Evolutionary conservation across 495 filamentous ascomycete species (phyloP), one percentile per base, ranked within the genome.

Genomic region (Melanomma pulvis-pyrius): DNA sequence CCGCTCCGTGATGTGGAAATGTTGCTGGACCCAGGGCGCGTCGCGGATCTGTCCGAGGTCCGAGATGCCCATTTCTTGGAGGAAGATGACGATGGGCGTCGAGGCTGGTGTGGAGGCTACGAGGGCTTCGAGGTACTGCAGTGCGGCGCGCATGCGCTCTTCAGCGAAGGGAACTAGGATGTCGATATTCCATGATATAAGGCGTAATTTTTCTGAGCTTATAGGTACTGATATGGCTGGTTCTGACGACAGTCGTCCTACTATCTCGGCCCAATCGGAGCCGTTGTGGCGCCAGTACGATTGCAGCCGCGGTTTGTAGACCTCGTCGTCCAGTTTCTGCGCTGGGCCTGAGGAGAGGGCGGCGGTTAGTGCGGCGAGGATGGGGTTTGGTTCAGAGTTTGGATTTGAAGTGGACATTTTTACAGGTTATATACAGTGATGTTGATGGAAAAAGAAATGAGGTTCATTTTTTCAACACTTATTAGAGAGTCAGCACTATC

Each of bases 121-220:
- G 1, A 77, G 74, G 1, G 13, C 34, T 7, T 74, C 48, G 13
- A 86, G 77, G 30, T 84, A 73, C 6, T 67, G 41, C 2, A 84
- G 63, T 1, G 79, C 82, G 34, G 73, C 73, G 1, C 51, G 32
- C 81, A 84, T 84, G 3, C 83, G 75, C 25, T 73, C 68, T 17
- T 74, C 56, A 21, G 59, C 59, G 49, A 73, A 69, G 0, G 74
- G 76, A 5, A 74, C 68, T 71, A 79, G 78, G 68, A 82, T 79
- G 57, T 86, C 82, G 61, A 85, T 82, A 70, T 84, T 84, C 82
- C 82, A 84, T 63, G 73, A 76, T 19, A 70, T 65, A 8, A 75
- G 60, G 12, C 59, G 52, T 5, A 74, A 21, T 7, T n/a, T 51
- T 53, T 26, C 32, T 8, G 46, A 15, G 13, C 21, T 46, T 1